These are phyloP conservation scores for Leptographium wingfieldii DNA, from an alignment of 2,329 filamentous ascomycete genomes.

Conservation along the genomic window DNA sequence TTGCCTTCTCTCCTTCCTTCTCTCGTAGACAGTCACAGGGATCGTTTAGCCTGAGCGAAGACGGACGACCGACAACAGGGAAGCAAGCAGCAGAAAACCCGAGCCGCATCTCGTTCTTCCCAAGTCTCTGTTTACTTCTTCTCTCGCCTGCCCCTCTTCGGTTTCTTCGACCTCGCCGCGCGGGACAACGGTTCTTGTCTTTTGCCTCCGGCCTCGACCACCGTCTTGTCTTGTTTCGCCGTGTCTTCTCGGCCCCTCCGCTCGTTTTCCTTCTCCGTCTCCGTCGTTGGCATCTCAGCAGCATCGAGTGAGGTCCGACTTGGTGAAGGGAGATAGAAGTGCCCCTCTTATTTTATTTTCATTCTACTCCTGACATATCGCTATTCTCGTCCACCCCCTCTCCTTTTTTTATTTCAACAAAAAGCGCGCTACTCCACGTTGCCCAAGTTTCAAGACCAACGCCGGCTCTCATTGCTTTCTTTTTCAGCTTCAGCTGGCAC, in stretches of 20 bases:
- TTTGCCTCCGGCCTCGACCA: no score
- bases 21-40: not conserved
- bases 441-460: not conserved
- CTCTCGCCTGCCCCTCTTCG: no score
- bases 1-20: not conserved
- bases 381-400: not conserved
- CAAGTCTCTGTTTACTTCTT: no score
- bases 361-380: not conserved
- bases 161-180: no score
- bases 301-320: not conserved
- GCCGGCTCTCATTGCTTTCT: not conserved
- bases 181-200: no score
- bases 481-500: conserved; percentile 1
- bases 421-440: not conserved
- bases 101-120: no score
- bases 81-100: no score
- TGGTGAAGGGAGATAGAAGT: not conserved
- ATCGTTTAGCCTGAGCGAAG: no score
- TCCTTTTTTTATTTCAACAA: conserved; percentile 2
- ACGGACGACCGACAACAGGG: no score
- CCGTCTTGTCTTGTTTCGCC: not conserved
- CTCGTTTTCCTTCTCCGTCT: not conserved
- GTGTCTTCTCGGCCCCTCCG: no score
- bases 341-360: not conserved
- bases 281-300: not conserved